phyloP scores from a whole-genome alignment of 2,329 filamentous ascomycete genomes.

The Diaporthe amygdali region DNA sequence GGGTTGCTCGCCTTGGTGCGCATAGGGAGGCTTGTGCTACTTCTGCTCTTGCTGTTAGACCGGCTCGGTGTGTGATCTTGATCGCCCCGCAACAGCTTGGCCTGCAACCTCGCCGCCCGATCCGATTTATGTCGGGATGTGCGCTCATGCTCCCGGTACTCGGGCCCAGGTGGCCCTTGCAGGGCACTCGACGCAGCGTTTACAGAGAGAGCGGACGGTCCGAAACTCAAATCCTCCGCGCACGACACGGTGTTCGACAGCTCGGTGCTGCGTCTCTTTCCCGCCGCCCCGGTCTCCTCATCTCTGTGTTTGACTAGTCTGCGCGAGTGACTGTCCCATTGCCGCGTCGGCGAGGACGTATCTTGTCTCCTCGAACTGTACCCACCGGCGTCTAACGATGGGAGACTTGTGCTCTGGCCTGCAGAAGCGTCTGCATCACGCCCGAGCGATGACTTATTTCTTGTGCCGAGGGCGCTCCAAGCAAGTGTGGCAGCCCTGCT shows the following conservation, averaged over 20 bases:
- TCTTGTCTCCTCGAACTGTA: slow-evolving; percentile 30
- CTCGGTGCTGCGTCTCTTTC: slow-evolving; percentile 33
- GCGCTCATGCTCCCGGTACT: slow-evolving; percentile 29
- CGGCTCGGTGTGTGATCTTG: slow-evolving; percentile 25
- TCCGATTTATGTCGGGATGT: slow-evolving; percentile 10
- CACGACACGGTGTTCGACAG: slow-evolving; percentile 36
- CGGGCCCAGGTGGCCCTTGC: slow-evolving; percentile 36
- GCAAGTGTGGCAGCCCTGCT: slow-evolving; percentile 70
- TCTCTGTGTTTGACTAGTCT: slow-evolving; percentile 51
- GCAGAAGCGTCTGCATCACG: slow-evolving; percentile 27
- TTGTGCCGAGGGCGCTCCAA: slow-evolving; percentile 56
- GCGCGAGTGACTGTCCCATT: slow-evolving; percentile 62
- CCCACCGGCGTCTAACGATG: not conserved
- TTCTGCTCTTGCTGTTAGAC: slow-evolving; percentile 28
- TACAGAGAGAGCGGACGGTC: slow-evolving; percentile 55
- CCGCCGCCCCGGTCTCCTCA: slow-evolving; percentile 35
- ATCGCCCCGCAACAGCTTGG: slow-evolving; percentile 12
- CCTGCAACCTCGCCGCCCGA: not conserved
- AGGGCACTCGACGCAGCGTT: slow-evolving; percentile 63
- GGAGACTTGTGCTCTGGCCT: slow-evolving; percentile 7
- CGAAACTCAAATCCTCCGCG: slow-evolving; percentile 45
- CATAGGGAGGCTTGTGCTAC: slow-evolving; percentile 30
- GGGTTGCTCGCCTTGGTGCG: slow-evolving; percentile 26
- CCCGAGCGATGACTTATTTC: slow-evolving; percentile 36
- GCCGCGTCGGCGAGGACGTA: slow-evolving; percentile 38